Evolutionary conservation across 441 rosid species (phyloP).

Genomic region (Adansonia gregorii): DNA sequence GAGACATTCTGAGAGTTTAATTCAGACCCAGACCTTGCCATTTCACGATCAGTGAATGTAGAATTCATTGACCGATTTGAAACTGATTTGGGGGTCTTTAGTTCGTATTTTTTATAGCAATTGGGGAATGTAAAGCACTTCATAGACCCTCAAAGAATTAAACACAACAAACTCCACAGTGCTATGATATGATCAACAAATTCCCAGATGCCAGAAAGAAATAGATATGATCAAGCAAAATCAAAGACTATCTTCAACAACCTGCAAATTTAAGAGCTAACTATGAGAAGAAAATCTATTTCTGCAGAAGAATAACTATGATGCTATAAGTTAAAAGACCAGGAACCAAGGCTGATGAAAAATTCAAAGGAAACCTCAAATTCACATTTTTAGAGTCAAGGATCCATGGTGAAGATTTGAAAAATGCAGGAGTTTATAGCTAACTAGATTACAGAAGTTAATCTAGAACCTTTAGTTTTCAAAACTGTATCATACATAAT

Average conservation of each 20-base stretch:
- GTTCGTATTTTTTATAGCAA: conserved; percentile 62
- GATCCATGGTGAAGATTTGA: not conserved
- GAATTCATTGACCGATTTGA: conserved; percentile 41
- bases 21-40: conserved; percentile 57
- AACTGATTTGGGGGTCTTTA: conserved; percentile 48
- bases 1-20: conserved; percentile 62
- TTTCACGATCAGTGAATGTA: conserved; percentile 49
- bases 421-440: not conserved
- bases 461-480: not conserved
- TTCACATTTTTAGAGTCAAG: not conserved
- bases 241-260: not conserved
- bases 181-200: not conserved
- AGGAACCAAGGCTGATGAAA: not conserved
- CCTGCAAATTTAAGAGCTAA: conserved; percentile 5
- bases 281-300: not conserved
- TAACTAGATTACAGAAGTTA: not conserved
- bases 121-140: conserved; percentile 69
- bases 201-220: conserved; percentile 26
- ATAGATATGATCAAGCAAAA: conserved; percentile 4
- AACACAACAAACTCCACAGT: conserved; percentile 33
- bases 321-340: not conserved
- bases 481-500: not conserved
- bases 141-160: conserved; percentile 46
- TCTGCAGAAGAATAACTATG: not conserved
- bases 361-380: conserved; percentile 1